Evolutionary conservation across 2,329 filamentous ascomycete genomes (phyloP).

Genomic region (Pseudogymnoascus pannorum): DNA sequence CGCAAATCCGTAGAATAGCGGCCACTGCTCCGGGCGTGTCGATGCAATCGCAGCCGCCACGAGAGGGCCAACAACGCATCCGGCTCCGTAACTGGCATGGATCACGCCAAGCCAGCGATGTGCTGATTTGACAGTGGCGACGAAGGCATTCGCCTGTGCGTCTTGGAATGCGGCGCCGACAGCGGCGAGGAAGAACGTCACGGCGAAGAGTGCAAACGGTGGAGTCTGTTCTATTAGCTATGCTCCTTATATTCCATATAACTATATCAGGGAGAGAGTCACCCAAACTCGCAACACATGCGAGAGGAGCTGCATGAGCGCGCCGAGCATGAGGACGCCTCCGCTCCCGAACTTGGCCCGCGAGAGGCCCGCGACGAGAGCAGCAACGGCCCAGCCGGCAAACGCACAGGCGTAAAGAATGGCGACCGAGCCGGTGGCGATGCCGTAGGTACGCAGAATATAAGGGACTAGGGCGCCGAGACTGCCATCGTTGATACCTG

Average conservation of each 20-base stretch:
- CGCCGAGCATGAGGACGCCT: slow-evolving; percentile 48
- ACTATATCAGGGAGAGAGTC: neutral
- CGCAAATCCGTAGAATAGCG: slow-evolving; percentile 49
- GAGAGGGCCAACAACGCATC: slow-evolving; percentile 50
- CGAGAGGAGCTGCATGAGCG: slow-evolving; percentile 45
- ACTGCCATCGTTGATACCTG: slow-evolving; percentile 58
- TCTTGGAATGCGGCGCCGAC: slow-evolving; percentile 58
- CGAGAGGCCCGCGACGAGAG: slow-evolving; percentile 47
- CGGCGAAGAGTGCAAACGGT: slow-evolving; percentile 48
- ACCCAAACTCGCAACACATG: slow-evolving; percentile 48
- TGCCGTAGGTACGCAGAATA: slow-evolving; percentile 48
- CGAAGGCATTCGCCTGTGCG: slow-evolving; percentile 55
- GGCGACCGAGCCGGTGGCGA: slow-evolving; percentile 45
- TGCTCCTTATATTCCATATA: neutral
- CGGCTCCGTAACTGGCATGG: slow-evolving; percentile 50
- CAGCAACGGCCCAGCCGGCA: slow-evolving; percentile 51
- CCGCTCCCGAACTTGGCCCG: slow-evolving; percentile 47
- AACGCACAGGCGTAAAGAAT: slow-evolving; percentile 50
- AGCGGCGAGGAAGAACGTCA: slow-evolving; percentile 51
- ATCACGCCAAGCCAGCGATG: slow-evolving; percentile 58
- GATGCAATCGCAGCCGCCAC: slow-evolving; percentile 45
- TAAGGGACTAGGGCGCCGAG: slow-evolving; percentile 57
- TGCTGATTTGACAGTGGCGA: slow-evolving; percentile 41
- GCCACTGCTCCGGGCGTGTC: slow-evolving; percentile 37
- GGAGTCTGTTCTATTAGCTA: slow-evolving; percentile 29